phyloP scores from a whole-genome alignment of 129 eudicot species.

The Solidago caesia region DNA sequence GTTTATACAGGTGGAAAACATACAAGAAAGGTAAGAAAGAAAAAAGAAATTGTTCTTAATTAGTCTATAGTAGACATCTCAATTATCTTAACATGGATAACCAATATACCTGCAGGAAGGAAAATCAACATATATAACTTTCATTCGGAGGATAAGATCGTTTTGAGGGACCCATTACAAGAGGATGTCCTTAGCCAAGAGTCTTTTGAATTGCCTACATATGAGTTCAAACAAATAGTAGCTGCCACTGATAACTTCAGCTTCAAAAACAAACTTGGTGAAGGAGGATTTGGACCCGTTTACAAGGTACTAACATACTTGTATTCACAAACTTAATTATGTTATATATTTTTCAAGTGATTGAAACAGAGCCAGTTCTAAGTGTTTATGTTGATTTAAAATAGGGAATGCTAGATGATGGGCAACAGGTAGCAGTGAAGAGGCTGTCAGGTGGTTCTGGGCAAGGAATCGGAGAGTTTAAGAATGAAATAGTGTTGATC shows the following conservation, averaged over 20 bases:
- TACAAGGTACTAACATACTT: conserved; percentile 28
- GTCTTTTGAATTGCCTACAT: conserved; percentile 31
- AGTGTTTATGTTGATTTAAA: neutral
- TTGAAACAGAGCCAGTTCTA: neutral
- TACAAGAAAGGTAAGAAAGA: conserved; percentile 24
- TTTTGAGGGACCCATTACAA: conserved; percentile 11
- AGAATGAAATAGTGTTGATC: conserved; percentile 31
- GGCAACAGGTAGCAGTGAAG: conserved; percentile 35
- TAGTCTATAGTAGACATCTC: neutral
- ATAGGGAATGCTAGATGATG: conserved; percentile 37
- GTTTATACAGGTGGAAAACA: conserved; percentile 22
- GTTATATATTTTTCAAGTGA: neutral
- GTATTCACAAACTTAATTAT: neutral
- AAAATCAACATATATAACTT: conserved; percentile 1
- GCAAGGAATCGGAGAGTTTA: conserved; percentile 36
- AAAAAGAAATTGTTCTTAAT: neutral
- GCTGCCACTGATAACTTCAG: conserved; percentile 38
- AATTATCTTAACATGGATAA: conserved; percentile 1
- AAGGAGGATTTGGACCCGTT: conserved; percentile 51
- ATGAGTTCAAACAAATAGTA: conserved; percentile 27
- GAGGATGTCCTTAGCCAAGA: conserved; percentile 24
- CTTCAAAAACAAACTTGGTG: conserved; percentile 38
- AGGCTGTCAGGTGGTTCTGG: conserved; percentile 37
- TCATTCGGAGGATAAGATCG: conserved; percentile 10
- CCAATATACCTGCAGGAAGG: conserved; percentile 25